Evolutionary conservation across 2,329 filamentous ascomycete species (phyloP).

Genomic region (Eutypa lata): DNA sequence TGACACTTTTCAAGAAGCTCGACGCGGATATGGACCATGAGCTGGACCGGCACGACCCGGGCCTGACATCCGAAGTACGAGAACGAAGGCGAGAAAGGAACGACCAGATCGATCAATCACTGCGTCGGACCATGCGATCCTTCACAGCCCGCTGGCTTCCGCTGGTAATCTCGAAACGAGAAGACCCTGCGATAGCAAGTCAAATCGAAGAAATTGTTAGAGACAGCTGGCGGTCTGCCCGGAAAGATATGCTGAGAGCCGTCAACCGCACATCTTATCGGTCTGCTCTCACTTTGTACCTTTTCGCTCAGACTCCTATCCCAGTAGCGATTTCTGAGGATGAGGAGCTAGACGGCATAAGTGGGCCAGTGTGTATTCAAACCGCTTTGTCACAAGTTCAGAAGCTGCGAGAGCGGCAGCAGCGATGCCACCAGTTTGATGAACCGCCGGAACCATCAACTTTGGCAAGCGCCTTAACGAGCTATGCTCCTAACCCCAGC

Average conservation of each 20-base stretch:
- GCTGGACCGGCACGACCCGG: background rate
- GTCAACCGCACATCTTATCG: conserved; percentile 8
- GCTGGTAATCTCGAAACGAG: background rate
- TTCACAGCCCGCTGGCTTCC: conserved; percentile 3
- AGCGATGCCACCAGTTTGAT: background rate
- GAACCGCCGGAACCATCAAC: background rate
- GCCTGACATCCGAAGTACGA: background rate
- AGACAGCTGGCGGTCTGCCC: conserved; percentile 6
- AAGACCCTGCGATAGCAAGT: background rate
- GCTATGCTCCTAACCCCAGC: background rate
- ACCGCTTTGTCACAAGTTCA: conserved; percentile 6
- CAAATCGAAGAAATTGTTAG: conserved; percentile 1
- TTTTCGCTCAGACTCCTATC: conserved; percentile 9
- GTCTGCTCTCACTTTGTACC: conserved; percentile 9
- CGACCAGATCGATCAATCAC: background rate
- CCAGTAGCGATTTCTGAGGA: conserved; percentile 8
- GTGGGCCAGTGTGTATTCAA: conserved; percentile 8
- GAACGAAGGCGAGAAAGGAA: background rate
- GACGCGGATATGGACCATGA: background rate
- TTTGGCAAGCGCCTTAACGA: background rate
- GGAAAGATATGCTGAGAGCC: conserved; percentile 13
- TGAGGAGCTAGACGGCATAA: conserved; percentile 7
- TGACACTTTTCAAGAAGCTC: background rate
- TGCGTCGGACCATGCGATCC: background rate
- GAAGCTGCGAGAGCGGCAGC: conserved; percentile 2